Conservation (phyloP, 2,329 filamentous ascomycete species). For the Decorospora gaudefroyi region DNA sequence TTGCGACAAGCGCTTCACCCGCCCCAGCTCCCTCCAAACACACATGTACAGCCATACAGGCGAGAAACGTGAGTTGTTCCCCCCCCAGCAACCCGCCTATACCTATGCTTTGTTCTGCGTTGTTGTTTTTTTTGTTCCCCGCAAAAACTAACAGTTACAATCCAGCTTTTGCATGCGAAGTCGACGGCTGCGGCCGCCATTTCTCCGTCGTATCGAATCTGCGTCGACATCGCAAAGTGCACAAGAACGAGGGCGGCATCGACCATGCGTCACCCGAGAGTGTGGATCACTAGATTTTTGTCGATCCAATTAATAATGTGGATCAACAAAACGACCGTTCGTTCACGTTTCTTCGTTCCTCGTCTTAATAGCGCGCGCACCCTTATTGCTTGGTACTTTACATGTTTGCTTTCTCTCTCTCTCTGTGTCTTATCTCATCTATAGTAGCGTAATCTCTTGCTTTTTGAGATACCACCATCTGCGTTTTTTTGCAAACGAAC, state of each 20-base stretch:
- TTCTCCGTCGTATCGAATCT: conserved; percentile 98
- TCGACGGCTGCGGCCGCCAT: conserved; percentile 91
- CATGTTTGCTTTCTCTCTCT: conserved; percentile 25
- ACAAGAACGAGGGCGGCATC: conserved; percentile 70
- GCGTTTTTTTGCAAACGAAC: too few relatives aligned
- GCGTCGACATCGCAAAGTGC: conserved; percentile 91
- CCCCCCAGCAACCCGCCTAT: too few relatives aligned
- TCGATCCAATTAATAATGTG: too few relatives aligned
- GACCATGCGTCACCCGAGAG: conserved; percentile 57
- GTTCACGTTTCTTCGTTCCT: not conserved
- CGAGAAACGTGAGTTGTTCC: conserved; percentile 81
- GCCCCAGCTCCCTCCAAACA: conserved; percentile 91
- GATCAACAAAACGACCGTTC: conserved; percentile 28
- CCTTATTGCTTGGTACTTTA: too few relatives aligned
- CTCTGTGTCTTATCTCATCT: too few relatives aligned
- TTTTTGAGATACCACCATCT: too few relatives aligned
- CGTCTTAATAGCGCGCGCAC: conserved; percentile 8
- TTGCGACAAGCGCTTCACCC: conserved; percentile 95
- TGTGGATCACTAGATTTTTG: conserved; percentile 30
- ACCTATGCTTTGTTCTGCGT: too few relatives aligned
- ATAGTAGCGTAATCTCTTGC: too few relatives aligned
- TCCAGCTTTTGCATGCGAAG: conserved; percentile 92
- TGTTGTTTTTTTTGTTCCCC: too few relatives aligned
- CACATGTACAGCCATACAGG: conserved; percentile 99
- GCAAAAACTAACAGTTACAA: conserved; percentile 13